phyloP scores from a whole-genome alignment of 192 early-diverging fungal species.

The Gaertneriomyces semiglobifer region DNA sequence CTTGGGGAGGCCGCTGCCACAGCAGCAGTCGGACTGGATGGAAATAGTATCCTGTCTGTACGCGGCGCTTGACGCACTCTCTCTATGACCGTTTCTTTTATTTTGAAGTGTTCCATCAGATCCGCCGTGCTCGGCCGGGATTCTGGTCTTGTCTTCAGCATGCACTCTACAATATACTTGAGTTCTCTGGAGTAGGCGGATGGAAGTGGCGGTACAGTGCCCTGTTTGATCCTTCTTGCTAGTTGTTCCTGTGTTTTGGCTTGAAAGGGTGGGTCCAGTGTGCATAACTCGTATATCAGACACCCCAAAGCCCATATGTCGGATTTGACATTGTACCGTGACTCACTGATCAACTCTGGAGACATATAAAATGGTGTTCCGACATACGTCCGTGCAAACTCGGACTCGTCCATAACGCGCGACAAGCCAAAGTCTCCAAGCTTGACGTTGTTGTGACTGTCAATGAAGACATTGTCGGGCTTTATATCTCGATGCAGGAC shows the following conservation, averaged over 20 bases:
- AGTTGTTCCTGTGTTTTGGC: slow-evolving; percentile 58
- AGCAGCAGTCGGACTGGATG: not conserved
- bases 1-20: not conserved
- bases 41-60: not conserved
- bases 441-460: slow-evolving; percentile 63
- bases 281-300: slow-evolving; percentile 70
- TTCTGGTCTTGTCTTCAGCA: slow-evolving; percentile 50
- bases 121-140: slow-evolving; percentile 14
- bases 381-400: slow-evolving; percentile 73
- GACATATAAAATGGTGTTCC: slow-evolving; percentile 81
- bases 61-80: not conserved
- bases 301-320: slow-evolving; percentile 76
- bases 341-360: slow-evolving; percentile 68
- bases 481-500: slow-evolving; percentile 71
- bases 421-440: slow-evolving; percentile 76
- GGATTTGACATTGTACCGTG: slow-evolving; percentile 65
- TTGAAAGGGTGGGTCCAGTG: slow-evolving; percentile 70
- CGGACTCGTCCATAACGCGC: slow-evolving; percentile 57
- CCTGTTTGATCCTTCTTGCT: slow-evolving; percentile 56
- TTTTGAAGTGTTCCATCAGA: slow-evolving; percentile 14
- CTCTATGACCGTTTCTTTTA: slow-evolving; percentile 1
- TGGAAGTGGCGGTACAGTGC: slow-evolving; percentile 55
- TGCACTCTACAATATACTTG: slow-evolving; percentile 43
- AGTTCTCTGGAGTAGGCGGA: slow-evolving; percentile 38
- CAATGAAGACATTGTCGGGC: slow-evolving; percentile 75